A percentile compares a stretch with the other conserved stretches of the same genome.
phyloP scores from a whole-genome alignment of 208 protist species.

The Naegleria gruberi region DNA sequence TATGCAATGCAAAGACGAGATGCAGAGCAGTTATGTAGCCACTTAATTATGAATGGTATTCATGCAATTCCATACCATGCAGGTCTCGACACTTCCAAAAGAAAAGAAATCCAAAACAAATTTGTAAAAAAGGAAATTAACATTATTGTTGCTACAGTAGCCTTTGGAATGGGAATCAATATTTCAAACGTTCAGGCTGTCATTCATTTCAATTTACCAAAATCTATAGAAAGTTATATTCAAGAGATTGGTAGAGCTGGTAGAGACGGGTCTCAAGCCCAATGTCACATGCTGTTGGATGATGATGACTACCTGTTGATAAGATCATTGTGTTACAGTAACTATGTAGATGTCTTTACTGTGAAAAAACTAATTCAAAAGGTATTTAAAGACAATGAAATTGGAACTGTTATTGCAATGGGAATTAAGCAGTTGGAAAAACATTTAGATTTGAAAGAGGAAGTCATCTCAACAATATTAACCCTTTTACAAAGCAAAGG shows the following conservation, averaged over 20 bases:
- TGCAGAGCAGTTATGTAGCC: neutral
- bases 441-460: neutral
- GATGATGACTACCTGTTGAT: neutral
- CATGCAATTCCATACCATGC: constrained; percentile 24
- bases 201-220: constrained; percentile 33
- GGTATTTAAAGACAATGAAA: neutral
- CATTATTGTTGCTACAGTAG: constrained; percentile 67
- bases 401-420: neutral
- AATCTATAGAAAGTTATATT: constrained; percentile 38
- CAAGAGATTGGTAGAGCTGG: constrained; percentile 49
- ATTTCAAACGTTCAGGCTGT: constrained; percentile 12
- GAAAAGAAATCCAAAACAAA: constrained; percentile 31
- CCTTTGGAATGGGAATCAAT: constrained; percentile 75
- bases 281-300: neutral
- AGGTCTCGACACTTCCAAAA: neutral
- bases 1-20: neutral
- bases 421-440: neutral
- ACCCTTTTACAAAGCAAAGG: neutral
- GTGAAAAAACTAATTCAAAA: neutral
- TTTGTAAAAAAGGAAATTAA: constrained; percentile 45
- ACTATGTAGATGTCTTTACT: neutral
- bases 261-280: constrained; percentile 30
- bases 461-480: neutral
- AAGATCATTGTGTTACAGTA: neutral
- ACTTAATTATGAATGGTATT: neutral